Conservation (phyloP, 108 stramenopile genomes). For the Mayamaea pseudoterrestris region DNA sequence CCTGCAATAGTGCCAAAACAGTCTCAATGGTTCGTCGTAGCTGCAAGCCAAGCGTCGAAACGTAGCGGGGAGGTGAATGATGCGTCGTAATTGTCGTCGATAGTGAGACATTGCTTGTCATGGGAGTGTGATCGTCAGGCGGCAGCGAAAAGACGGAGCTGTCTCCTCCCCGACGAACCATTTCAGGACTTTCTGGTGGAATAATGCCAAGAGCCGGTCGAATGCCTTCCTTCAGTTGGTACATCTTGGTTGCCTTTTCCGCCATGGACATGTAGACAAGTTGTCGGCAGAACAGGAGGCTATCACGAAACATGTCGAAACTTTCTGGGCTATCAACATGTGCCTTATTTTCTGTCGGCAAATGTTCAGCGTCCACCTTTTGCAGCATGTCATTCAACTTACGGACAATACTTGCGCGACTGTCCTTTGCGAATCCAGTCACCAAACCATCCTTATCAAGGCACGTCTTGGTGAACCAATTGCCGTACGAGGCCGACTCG, state of each 20-base stretch:
- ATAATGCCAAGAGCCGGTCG: background rate
- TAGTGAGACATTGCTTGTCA: conserved; percentile 38
- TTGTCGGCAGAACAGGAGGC: background rate
- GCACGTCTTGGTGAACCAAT: background rate
- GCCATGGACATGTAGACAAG: conserved; percentile 1
- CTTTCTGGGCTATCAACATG: conserved; percentile 4
- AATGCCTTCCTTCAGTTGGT: too few relatives aligned
- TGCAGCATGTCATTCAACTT: conserved; percentile 2
- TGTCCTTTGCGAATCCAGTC: conserved; percentile 4
- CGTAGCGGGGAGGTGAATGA: background rate
- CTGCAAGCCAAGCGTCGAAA: conserved; percentile 5
- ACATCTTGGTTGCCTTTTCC: too few relatives aligned
- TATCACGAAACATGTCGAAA: conserved; percentile 5
- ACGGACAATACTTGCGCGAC: background rate
- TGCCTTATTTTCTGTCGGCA: background rate
- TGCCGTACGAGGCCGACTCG: background rate
- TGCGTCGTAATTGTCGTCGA: conserved; percentile 29
- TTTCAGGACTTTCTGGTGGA: conserved; percentile 18
- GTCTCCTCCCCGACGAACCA: conserved; percentile 26
- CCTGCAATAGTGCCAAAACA: conserved; percentile 2
- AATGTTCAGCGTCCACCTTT: background rate
- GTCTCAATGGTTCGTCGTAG: conserved; percentile 8
- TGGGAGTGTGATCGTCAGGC: conserved; percentile 31
- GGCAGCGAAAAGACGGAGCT: conserved; percentile 46
- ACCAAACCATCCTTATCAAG: conserved; percentile 8